Conservation (phyloP, 2,329 filamentous ascomycete genomes). For the Ilyonectria robusta region DNA sequence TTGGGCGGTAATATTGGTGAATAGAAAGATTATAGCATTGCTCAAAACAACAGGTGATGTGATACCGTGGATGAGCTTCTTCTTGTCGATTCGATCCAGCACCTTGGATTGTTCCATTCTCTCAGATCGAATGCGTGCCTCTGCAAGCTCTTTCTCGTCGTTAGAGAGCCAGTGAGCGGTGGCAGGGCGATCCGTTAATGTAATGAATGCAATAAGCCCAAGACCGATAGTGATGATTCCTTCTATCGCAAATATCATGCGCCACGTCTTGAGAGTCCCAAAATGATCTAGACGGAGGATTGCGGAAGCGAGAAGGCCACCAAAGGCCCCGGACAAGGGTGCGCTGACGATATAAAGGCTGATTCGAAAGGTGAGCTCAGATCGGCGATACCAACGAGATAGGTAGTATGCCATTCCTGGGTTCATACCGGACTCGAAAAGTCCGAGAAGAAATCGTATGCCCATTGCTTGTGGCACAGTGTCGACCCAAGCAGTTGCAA, state of each 20-base stretch:
- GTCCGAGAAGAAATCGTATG: conserved; percentile 70
- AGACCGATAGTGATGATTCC: conserved; percentile 52
- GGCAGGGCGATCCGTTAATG: conserved; percentile 75
- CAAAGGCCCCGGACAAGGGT: conserved; percentile 75
- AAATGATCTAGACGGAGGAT: conserved; percentile 71
- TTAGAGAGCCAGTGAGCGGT: conserved; percentile 73
- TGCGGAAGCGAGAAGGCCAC: conserved; percentile 71
- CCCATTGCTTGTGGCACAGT: conserved; percentile 60
- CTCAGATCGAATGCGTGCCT: conserved; percentile 70
- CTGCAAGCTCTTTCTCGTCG: conserved; percentile 73
- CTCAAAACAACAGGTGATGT: conserved; percentile 68
- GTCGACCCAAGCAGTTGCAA: conserved; percentile 71
- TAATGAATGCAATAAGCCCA: conserved; percentile 51
- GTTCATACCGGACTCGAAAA: conserved; percentile 75
- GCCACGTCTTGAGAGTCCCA: conserved; percentile 69
- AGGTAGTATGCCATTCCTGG: conserved; percentile 76
- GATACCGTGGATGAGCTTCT: conserved; percentile 70
- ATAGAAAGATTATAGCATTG: conserved; percentile 69
- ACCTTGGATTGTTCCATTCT: conserved; percentile 70
- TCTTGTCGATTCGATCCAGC: conserved; percentile 69
- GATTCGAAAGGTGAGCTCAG: conserved; percentile 72
- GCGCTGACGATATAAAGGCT: conserved; percentile 75
- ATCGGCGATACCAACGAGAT: conserved; percentile 72
- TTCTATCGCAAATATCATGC: conserved; percentile 79
- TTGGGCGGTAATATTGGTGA: conserved; percentile 76